Evolutionary conservation across 164 flowering plant species (phyloP), one percentile per base, ranked within the genome.

Genomic region (Annona squamosa): DNA sequence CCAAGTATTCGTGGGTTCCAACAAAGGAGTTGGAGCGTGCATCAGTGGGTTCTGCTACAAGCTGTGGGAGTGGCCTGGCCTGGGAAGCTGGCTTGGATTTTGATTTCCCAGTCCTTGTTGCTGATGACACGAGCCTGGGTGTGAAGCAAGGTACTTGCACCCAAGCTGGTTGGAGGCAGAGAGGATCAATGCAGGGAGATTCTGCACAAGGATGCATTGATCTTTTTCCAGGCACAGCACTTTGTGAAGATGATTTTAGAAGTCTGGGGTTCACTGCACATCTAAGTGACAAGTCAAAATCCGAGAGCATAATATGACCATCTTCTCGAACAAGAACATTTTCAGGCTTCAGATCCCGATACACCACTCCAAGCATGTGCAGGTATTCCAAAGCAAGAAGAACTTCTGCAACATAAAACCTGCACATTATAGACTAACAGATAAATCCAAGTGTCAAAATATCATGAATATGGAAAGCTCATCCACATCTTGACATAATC

Each of bases 21-120:
- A 93, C 98, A 72, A 90, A 90, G 17, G 97, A 93, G 80, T 91
- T 90, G 10, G 98, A 93, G 5, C 96, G 85, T 43, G 97, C 97
- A 77, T 65, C 78, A 19, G 89, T 88, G n/a, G 98, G 98, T 83
- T 93, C 98, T 48, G 84, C 91, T 46, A 93, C 90, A 45, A 91
- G 85, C 84, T 90, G 91, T 9, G 98, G 96, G 47, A 90, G 73
- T 5, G 90, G 90, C 68, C 72, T 86, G 16, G 79, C 85, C 77
- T 81, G 89, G 44, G 76, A 65, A 41, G 81, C 82, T 4, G 69
- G 76, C 0, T 86, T 89, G 37, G 86, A 68, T 72, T 85, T 87
- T 17, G 78, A 78, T 73, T 83, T 88, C 67, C 80, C 81, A 46
- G 87, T 69, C 78, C 84, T 90, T 12, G 86, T 65, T 59, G 94